Base-by-base conservation (phyloP, 352 stramenopile species). In the Globisporangium spinosum region DNA sequence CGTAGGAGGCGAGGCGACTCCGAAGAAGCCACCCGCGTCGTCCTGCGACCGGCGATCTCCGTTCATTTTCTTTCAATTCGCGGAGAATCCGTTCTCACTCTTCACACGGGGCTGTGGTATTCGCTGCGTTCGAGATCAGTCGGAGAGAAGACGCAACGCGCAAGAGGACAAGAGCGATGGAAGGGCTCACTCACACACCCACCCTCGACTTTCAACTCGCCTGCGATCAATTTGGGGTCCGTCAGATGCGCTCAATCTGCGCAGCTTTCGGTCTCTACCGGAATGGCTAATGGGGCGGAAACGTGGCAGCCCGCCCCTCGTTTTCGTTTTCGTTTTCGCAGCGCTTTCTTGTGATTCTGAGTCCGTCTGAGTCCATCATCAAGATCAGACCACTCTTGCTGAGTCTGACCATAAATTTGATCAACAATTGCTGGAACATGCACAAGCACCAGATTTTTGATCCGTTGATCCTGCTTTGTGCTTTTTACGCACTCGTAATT, bases 1-100 rank as follows among this genome's bases (percentile, higher is more conserved):
- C 34, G 27, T 60, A 25, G 58, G 54, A 8, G 55, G 59, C 22
- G 57, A 65, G 17, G 56, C 38, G 51, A 71, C 60, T 32, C 66
- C 53, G 7, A 71, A 71, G 59, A 67, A 63, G 2, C 66, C 64
- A 47, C 49, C 25, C 17, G 9, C 32, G 10, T 20, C 38, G 43
- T 69, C 64, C 32, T 69, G 64, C 29, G 65, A 70, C 20, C 58
- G 65, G 12, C 61, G 66, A 40, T 67, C 66, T 55, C 55, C 64
- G 55, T 61, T 64, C 61, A 71, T 65, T 62, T 57, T 63, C 63
- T 40, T 45, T 67, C 58, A 65, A 66, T 32, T 54, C 23, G 22
- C 23, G 47, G 40, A 53, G 29, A 32, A 32, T 32, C 29, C 29
- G 29, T 32, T 8, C 29, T 32, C 29, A 8, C 29, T 32, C 29